phyloP scores from a whole-genome alignment of 2,329 filamentous ascomycete species.

The Nectriaceae sp. region DNA sequence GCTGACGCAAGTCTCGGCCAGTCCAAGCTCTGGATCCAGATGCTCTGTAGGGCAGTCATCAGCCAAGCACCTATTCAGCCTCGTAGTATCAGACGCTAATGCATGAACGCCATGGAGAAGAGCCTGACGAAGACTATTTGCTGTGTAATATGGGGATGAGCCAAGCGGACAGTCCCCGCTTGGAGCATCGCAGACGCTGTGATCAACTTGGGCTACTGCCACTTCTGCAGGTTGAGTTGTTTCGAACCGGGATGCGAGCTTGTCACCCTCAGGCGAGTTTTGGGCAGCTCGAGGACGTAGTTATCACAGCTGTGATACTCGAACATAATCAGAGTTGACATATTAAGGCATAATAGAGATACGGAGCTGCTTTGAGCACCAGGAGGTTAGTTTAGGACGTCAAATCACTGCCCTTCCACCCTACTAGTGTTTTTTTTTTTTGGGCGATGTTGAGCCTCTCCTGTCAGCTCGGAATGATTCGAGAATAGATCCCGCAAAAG shows the following conservation, averaged over 20 bases:
- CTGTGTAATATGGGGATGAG: conserved; percentile 7
- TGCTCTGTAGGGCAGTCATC: conserved; percentile 8
- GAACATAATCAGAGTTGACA: too few species aligned
- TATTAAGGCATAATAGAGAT: too few species aligned
- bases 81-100: conserved; percentile 18
- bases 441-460: too few species aligned
- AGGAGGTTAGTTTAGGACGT: too few species aligned
- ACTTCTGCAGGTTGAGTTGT: conserved; percentile 17
- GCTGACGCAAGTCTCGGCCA: conserved; percentile 12
- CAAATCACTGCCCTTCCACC: too few species aligned
- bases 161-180: conserved; percentile 3
- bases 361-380: too few species aligned
- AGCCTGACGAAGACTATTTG: conserved; percentile 2
- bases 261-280: conserved; percentile 6
- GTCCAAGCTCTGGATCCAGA: conserved; percentile 11
- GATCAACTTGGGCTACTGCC: conserved; percentile 19
- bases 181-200: conserved; percentile 4
- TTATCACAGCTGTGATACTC: too few species aligned
- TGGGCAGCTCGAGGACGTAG: conserved; percentile 1
- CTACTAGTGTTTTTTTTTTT: too few species aligned
- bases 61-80: conserved; percentile 10
- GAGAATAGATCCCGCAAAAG: too few species aligned
- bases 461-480: too few species aligned
- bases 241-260: conserved; percentile 2
- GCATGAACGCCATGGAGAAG: conserved; percentile 17